A percentile compares a stretch with the other conserved stretches of the same genome.
Conservation (phyloP, 257 asterid species). For the Rehmannia glutinosa region DNA sequence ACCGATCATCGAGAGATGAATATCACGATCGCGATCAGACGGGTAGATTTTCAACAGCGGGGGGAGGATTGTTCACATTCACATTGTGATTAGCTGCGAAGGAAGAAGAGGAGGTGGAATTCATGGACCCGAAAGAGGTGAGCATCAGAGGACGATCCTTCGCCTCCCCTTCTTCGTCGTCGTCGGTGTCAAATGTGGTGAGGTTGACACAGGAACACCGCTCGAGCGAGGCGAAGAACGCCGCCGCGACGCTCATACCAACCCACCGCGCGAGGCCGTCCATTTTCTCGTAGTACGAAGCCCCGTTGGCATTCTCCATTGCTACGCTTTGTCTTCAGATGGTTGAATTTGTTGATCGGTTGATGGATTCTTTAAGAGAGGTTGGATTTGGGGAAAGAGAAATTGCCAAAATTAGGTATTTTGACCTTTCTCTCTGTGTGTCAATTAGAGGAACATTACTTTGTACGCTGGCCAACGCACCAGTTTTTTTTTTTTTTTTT, state of each 20-base stretch:
- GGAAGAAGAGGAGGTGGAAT: slow-evolving; percentile 33
- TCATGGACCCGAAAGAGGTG: slow-evolving; percentile 39
- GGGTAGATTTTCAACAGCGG: slow-evolving; percentile 65
- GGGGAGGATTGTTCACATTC: slow-evolving; percentile 17
- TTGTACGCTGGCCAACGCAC: not conserved
- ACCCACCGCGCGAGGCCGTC: slow-evolving; percentile 92
- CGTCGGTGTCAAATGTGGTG: slow-evolving; percentile 77
- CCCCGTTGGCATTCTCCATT: slow-evolving; percentile 46
- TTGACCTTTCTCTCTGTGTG: not conserved
- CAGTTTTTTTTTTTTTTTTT: too few relatives aligned
- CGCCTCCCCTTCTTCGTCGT: slow-evolving; percentile 76
- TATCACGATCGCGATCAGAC: slow-evolving; percentile 39
- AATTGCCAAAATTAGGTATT: slow-evolving; percentile 18
- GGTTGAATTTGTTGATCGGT: not conserved
- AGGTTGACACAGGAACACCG: slow-evolving; percentile 93
- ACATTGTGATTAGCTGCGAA: slow-evolving; percentile 22
- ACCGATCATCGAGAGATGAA: slow-evolving; percentile 15
- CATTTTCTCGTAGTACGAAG: slow-evolving; percentile 51
- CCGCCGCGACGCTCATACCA: slow-evolving; percentile 78
- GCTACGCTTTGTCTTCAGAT: not conserved
- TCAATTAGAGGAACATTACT: not conserved
- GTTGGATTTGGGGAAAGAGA: slow-evolving; percentile 2
- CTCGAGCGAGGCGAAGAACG: slow-evolving; percentile 93
- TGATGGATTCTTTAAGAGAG: not conserved
- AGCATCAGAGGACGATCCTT: slow-evolving; percentile 89